phyloP scores from a whole-genome alignment of 2,329 filamentous ascomycete species.

The Harringtonia lauricola region DNA sequence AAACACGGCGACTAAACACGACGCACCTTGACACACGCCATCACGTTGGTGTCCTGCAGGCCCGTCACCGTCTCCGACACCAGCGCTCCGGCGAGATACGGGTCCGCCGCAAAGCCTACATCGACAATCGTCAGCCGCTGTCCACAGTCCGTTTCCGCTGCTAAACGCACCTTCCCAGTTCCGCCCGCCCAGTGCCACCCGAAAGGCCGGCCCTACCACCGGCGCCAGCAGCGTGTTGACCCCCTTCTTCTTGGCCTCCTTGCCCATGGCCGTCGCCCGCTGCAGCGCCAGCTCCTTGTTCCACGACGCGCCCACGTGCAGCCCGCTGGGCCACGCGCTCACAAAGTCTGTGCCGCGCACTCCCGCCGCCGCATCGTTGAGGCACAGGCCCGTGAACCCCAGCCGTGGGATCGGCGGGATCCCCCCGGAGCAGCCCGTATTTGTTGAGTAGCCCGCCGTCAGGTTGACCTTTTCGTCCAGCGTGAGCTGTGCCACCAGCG shows the following conservation, averaged over 20 bases:
- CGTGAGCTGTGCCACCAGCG: constrained; percentile 62
- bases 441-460: constrained; percentile 4
- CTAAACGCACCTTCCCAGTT: constrained; percentile 5
- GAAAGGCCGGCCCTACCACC: constrained; percentile 55
- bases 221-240: constrained; percentile 70
- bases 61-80: constrained; percentile 49
- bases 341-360: constrained; percentile 29
- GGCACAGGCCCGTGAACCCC: constrained; percentile 30
- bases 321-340: constrained; percentile 26
- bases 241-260: constrained; percentile 66
- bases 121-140: no score
- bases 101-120: constrained; percentile 31
- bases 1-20: no score
- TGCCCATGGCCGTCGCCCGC: constrained; percentile 63
- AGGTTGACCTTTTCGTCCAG: constrained; percentile 52
- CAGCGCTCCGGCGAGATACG: constrained; percentile 45
- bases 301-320: constrained; percentile 38
- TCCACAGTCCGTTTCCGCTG: no score
- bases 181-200: constrained; percentile 48
- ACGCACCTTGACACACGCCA: constrained; percentile 48
- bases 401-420: constrained; percentile 16
- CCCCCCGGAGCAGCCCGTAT: constrained; percentile 6
- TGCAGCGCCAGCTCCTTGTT: constrained; percentile 57
- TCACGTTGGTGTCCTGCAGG: constrained; percentile 61
- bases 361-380: constrained; percentile 31